Evolutionary conservation across 495 filamentous ascomycete species (phyloP).

Genomic region (Xylaria cubensis): DNA sequence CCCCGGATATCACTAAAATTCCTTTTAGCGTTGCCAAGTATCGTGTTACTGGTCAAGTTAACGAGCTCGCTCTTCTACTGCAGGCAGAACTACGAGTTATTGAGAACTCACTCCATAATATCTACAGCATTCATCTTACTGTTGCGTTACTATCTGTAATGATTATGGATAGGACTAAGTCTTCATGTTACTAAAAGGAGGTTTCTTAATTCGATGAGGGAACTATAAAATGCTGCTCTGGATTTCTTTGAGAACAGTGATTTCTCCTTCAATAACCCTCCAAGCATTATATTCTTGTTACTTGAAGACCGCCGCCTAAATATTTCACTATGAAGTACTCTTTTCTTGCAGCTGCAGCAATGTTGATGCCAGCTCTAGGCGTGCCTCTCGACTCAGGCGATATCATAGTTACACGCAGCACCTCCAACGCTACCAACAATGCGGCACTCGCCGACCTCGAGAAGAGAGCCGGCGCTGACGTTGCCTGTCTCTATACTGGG

Average conservation of each 20-base stretch:
- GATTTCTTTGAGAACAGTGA: neutral
- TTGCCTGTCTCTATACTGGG: neutral
- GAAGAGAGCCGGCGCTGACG: neutral
- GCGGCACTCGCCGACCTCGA: neutral
- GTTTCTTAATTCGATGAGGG: neutral
- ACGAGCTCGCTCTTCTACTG: neutral
- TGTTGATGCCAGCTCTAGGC: neutral
- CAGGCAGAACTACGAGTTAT: neutral
- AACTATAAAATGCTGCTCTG: neutral
- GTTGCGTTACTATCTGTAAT: neutral
- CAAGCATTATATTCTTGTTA: neutral
- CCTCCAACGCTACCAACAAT: neutral
- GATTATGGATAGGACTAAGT: neutral
- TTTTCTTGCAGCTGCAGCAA: neutral
- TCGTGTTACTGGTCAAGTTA: neutral
- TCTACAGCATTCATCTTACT: neutral
- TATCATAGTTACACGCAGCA: neutral
- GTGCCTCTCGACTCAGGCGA: neutral
- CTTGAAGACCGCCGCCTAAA: neutral
- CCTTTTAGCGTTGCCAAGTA: neutral
- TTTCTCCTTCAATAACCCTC: neutral
- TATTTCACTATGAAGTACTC: neutral
- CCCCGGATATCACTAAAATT: neutral
- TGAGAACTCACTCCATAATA: neutral
- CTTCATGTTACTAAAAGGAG: neutral